phyloP scores from a whole-genome alignment of 768 basidiomycete genomes.

The Hygrocybe coccinea region DNA sequence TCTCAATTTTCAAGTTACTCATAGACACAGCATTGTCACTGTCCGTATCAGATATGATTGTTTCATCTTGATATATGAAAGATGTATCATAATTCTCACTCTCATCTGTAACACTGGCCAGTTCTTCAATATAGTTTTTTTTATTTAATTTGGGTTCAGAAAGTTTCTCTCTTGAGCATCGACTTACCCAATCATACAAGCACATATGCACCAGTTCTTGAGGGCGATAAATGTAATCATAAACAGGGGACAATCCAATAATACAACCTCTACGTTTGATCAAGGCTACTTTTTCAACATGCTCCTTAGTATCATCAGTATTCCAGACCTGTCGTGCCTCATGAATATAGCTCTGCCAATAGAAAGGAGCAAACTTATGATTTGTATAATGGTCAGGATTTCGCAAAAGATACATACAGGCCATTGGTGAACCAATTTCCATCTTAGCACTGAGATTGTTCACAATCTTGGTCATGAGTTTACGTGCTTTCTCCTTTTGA shows the following conservation, averaged over 20 bases:
- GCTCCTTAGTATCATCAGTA: constrained; percentile 3
- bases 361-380: constrained; percentile 22
- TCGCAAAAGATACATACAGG: constrained; percentile 19
- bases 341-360: constrained; percentile 11
- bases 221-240: constrained; percentile 27
- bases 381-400: constrained; percentile 32
- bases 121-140: background rate
- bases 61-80: constrained; percentile 14
- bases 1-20: too few species aligned
- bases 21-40: too few species aligned
- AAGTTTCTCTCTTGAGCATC: constrained; percentile 11
- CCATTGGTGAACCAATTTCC: constrained; percentile 30
- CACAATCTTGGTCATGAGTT: constrained; percentile 22
- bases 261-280: constrained; percentile 13
- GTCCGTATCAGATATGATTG: constrained; percentile 10
- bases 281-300: constrained; percentile 18
- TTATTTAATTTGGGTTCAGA: constrained; percentile 1
- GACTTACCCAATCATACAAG: constrained; percentile 27
- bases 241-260: constrained; percentile 16
- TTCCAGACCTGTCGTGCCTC: constrained; percentile 14
- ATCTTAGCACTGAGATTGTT: constrained; percentile 25
- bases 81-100: background rate
- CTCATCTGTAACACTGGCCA: too few species aligned
- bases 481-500: constrained; percentile 16
- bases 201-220: constrained; percentile 13